Evolutionary conservation across 352 stramenopile species (phyloP).

Genomic region (Phytophthora sojae): DNA sequence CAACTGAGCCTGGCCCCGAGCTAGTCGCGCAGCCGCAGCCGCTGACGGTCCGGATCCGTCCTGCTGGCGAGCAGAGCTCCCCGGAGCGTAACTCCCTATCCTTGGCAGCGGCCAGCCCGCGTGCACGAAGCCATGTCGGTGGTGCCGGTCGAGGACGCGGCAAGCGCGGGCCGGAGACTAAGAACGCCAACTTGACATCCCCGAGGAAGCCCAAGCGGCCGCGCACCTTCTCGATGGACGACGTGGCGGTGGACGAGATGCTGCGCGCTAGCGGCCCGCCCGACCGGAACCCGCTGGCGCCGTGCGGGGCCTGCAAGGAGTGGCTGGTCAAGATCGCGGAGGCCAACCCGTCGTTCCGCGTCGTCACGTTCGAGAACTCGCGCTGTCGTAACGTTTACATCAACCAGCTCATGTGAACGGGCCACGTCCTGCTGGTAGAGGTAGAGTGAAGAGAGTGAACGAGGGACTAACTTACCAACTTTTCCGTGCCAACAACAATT

Average conservation of each 20-base stretch:
- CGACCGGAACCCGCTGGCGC: conserved; percentile 96
- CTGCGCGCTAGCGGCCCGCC: conserved; percentile 40
- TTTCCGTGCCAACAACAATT: not conserved
- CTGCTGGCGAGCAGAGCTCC: conserved; percentile 21
- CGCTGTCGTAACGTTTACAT: conserved; percentile 94
- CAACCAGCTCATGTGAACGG: conserved; percentile 79
- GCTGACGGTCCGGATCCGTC: conserved; percentile 26
- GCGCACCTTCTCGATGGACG: conserved; percentile 84
- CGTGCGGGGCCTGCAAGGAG: conserved; percentile 98
- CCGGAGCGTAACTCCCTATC: conserved; percentile 1
- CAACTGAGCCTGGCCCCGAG: conserved; percentile 20
- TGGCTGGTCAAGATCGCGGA: conserved; percentile 99
- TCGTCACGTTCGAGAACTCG: conserved; percentile 97
- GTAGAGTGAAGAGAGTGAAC: not conserved
- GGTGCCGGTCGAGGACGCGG: conserved; percentile 14
- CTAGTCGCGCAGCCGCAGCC: conserved; percentile 8
- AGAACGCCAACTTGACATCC: conserved; percentile 42
- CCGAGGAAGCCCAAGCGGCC: conserved; percentile 83
- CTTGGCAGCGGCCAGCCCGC: conserved; percentile 4
- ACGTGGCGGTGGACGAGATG: conserved; percentile 60
- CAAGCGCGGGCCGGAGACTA: conserved; percentile 37
- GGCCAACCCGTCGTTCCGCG: conserved; percentile 96
- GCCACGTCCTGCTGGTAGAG: not conserved
- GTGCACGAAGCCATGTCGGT: not conserved
- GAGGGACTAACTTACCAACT: not conserved